Percentiles rank a stretch among this genome's conserved stretches.
These are phyloP conservation scores for Zancudomyces culisetae DNA, from an alignment of 371 early-diverging fungal genomes.

Conservation along the genomic window DNA sequence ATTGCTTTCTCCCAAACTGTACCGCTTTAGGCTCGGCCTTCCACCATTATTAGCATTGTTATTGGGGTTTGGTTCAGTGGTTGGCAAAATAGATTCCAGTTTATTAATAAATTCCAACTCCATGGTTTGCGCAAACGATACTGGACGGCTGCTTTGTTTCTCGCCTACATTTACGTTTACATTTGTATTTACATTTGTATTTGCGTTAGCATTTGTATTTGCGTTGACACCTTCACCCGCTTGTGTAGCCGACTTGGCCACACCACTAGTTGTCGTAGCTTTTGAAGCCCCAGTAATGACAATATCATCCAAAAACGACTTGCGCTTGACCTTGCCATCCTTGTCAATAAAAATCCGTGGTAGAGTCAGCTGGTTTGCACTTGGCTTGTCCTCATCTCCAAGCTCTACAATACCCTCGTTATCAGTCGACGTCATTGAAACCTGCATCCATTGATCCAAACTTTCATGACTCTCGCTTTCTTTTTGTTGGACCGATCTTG, in stretches of 20 bases:
- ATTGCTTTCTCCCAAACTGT: neutral
- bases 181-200: no score
- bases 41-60: neutral
- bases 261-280: no score
- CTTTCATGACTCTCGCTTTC: no score
- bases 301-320: constrained; percentile 16
- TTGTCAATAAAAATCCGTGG: neutral
- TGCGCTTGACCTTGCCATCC: constrained; percentile 4
- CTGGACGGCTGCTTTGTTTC: no score
- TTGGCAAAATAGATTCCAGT: neutral
- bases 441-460: no score
- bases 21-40: neutral
- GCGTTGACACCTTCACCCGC: neutral
- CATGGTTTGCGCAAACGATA: no score
- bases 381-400: no score
- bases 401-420: no score
- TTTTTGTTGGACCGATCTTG: no score
- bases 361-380: neutral
- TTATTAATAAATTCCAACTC: neutral
- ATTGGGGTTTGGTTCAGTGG: neutral
- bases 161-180: no score
- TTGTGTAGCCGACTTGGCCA: no score
- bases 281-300: constrained; percentile 12
- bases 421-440: no score
- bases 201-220: neutral